Base-by-base conservation (phyloP, 306 rosid species). In the Acacia melanoxylon region DNA sequence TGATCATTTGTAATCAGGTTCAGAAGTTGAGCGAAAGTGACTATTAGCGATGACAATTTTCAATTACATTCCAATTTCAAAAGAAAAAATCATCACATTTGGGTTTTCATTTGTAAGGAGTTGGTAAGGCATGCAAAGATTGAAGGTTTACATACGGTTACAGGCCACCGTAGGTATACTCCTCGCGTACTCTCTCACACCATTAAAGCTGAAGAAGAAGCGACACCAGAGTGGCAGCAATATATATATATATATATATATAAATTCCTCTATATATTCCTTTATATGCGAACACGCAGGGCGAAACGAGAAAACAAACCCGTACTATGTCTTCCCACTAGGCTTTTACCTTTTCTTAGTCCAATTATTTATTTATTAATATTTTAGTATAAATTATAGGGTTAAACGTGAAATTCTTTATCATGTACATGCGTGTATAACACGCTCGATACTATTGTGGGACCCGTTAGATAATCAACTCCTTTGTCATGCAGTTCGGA, bases 121-220 rank as follows among this genome's bases (percentile, higher is more conserved):
- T 85, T 83, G 90, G 86, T 87, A 83, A 87, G 81, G 85, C 90
- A 87, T 87, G 90, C 90, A 87, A 87, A 87, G 90, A 82, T 87
- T 85, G 83, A 76, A 85, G 84, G 61, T 65, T 71, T 77, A 72
- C 79, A 85, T 79, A 86, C 86, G 88, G 81, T 87, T 79, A 79
- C 80, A 29, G 41, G 72, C 42, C 20, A 76, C 65, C 81, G 85
- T 85, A 85, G 83, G 65, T 72, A 56, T 73, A 79, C 86, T 71
- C 81, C 37, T 37, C 56, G 76, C 68, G 66, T 79, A 85, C 68
- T 71, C 85, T 74, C 84, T 61, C 83, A 85, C 85, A 73, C 90
- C 90, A 85, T 82, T 87, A 82, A 80, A 85, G 88, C 85, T 87
- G 83, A 84, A 80, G 82, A 85, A 77, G 74, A 85, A 79, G 73